phyloP scores from a whole-genome alignment of 352 stramenopile species.

The Pythium sp. region DNA sequence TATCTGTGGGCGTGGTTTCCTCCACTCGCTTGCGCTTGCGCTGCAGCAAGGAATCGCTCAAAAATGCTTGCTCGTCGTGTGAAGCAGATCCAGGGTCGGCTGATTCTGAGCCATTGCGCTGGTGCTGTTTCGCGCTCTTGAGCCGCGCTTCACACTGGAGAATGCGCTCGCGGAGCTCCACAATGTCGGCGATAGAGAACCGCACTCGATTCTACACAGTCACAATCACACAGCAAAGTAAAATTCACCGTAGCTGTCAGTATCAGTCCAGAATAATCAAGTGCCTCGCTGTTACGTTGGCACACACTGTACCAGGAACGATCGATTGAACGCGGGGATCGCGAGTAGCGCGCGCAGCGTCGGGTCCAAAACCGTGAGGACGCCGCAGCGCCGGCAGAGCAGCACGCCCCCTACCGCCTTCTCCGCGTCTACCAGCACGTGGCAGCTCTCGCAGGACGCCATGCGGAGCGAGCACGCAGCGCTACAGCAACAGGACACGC shows the following conservation, averaged over 20 bases:
- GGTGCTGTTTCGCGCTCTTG: neutral
- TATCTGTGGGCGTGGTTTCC: neutral
- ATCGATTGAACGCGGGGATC: conserved; percentile 21
- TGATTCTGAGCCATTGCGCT: neutral
- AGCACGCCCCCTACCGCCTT: conserved; percentile 20
- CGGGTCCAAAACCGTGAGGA: conserved; percentile 26
- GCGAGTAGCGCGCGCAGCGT: conserved; percentile 22
- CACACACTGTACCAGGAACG: conserved; percentile 19
- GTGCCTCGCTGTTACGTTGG: neutral
- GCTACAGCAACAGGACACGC: conserved; percentile 6
- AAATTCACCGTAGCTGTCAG: too few relatives aligned
- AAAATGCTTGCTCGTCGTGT: neutral
- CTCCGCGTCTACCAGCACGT: conserved; percentile 20
- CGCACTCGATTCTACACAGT: conserved; percentile 8
- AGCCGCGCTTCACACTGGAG: neutral
- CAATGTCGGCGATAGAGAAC: conserved; percentile 6
- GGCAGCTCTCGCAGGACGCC: conserved; percentile 29
- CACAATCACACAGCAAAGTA: neutral
- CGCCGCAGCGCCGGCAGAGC: conserved; percentile 31
- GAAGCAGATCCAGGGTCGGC: neutral
- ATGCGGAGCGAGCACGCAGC: conserved; percentile 17
- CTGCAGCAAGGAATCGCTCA: too few relatives aligned
- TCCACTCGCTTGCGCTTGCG: conserved; percentile 6
- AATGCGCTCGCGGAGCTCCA: conserved; percentile 7
- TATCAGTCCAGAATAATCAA: neutral